phyloP scores from a whole-genome alignment of 805 yeast species.

The Clavispora vitiphila region DNA sequence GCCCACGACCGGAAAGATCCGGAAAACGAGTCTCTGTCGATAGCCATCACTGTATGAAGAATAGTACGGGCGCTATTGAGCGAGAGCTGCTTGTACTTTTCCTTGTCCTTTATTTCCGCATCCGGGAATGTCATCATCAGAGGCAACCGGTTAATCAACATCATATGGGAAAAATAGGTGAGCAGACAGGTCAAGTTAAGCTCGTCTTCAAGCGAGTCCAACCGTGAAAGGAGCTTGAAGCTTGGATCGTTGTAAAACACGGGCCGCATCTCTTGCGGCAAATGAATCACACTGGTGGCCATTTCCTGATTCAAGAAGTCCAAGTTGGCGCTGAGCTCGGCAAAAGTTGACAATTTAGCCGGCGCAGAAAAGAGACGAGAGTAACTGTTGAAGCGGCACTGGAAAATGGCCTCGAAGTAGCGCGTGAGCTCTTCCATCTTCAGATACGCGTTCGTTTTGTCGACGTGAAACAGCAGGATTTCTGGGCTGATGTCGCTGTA shows the following conservation, averaged over 20 bases:
- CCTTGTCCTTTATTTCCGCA: conserved; percentile 10
- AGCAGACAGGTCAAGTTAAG: conserved; percentile 20
- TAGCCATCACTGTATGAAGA: conserved; percentile 17
- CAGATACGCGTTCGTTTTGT: neutral
- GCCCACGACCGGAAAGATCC: conserved; percentile 27
- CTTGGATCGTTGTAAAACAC: conserved; percentile 9
- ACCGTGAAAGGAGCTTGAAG: conserved; percentile 1
- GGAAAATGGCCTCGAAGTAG: conserved; percentile 6
- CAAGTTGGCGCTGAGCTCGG: conserved; percentile 17
- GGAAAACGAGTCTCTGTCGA: conserved; percentile 16
- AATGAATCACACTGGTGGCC: conserved; percentile 17
- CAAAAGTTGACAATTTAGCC: conserved; percentile 17
- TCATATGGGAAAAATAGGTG: conserved; percentile 29
- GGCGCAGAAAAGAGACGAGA: conserved; percentile 27
- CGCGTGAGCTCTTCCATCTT: neutral
- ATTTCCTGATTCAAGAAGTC: conserved; percentile 27
- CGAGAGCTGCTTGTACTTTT: conserved; percentile 23
- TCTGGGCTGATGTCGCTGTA: conserved; percentile 27
- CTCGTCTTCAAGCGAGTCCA: conserved; percentile 4
- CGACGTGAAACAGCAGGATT: neutral
- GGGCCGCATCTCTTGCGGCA: conserved; percentile 16
- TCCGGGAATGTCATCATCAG: conserved; percentile 15
- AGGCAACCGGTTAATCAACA: conserved; percentile 34
- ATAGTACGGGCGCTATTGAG: conserved; percentile 35
- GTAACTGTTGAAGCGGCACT: conserved; percentile 27